These are phyloP conservation scores for Collybia nuda DNA, from an alignment of 768 basidiomycete species.

Conservation along the genomic window DNA sequence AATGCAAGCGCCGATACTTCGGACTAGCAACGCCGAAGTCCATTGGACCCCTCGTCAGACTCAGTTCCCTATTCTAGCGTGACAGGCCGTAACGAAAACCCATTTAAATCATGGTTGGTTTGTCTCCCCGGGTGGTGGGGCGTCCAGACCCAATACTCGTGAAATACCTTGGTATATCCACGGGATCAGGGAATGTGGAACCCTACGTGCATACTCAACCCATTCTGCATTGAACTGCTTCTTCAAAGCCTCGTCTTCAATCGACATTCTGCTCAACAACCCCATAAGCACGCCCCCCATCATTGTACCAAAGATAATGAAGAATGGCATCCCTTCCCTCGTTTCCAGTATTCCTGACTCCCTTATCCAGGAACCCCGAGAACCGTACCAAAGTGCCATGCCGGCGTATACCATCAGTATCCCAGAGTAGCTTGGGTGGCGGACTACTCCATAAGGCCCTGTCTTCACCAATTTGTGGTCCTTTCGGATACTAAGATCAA, in stretches of 20 bases:
- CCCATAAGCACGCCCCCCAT: too few relatives aligned
- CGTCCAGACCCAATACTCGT: too few relatives aligned
- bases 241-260: slow-evolving; percentile 12
- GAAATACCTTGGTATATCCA: slow-evolving; percentile 8
- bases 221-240: slow-evolving; percentile 28
- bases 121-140: too few relatives aligned
- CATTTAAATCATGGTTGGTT: too few relatives aligned
- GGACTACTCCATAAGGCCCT: slow-evolving; percentile 38
- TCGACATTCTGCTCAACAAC: too few relatives aligned
- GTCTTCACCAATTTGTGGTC: slow-evolving; percentile 46
- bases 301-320: not conserved
- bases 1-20: too few relatives aligned
- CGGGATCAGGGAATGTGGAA: slow-evolving; percentile 28
- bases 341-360: not conserved
- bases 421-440: too few relatives aligned
- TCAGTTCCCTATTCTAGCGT: too few relatives aligned
- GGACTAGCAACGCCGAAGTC: too few relatives aligned
- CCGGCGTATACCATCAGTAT: too few relatives aligned
- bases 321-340: not conserved
- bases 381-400: not conserved
- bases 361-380: not conserved
- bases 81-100: too few relatives aligned
- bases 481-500: slow-evolving; percentile 46
- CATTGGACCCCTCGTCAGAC: too few relatives aligned
- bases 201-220: slow-evolving; percentile 21